Evolutionary conservation across 371 early-diverging fungal genomes (phyloP).

Genomic region (Amoeboaphelidium protococcarum): DNA sequence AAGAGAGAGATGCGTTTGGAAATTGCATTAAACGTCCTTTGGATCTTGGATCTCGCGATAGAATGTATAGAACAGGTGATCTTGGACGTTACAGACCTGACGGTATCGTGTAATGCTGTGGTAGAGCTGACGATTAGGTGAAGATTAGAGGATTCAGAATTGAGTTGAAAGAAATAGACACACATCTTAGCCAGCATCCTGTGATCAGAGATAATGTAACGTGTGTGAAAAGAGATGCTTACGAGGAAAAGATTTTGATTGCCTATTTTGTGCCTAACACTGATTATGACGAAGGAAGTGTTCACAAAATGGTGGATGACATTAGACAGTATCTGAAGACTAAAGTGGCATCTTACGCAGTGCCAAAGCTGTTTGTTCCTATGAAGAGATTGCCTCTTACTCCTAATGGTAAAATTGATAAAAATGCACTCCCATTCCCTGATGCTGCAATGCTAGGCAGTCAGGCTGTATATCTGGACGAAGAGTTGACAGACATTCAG

Average conservation of each 20-base stretch:
- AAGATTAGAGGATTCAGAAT: slow-evolving; percentile 97
- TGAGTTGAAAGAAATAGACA: slow-evolving; percentile 90
- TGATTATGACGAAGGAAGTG: too few relatives aligned
- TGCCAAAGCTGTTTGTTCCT: slow-evolving; percentile 78
- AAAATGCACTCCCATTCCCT: slow-evolving; percentile 79
- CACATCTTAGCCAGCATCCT: slow-evolving; percentile 68
- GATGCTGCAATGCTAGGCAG: slow-evolving; percentile 40
- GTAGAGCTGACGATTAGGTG: slow-evolving; percentile 90
- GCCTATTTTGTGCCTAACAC: slow-evolving; percentile 54
- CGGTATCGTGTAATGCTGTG: slow-evolving; percentile 79
- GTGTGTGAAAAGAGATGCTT: slow-evolving; percentile 82
- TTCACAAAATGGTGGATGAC: slow-evolving; percentile 22
- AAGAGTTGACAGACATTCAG: slow-evolving; percentile 27
- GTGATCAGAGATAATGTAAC: slow-evolving; percentile 80
- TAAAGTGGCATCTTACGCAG: slow-evolving; percentile 72
- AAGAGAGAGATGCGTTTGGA: background rate
- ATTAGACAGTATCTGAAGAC: slow-evolving; percentile 56
- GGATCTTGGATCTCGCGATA: slow-evolving; percentile 59
- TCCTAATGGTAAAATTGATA: slow-evolving; percentile 90
- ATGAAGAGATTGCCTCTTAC: slow-evolving; percentile 76
- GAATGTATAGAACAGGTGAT: slow-evolving; percentile 89
- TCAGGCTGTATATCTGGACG: background rate
- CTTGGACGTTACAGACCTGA: slow-evolving; percentile 79
- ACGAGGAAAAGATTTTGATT: slow-evolving; percentile 89
- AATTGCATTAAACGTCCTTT: background rate